Percentiles rank a stretch among this genome's conserved stretches.
Conservation (phyloP, 495 filamentous ascomycete species). For the Amphirosellinia nigrospora region DNA sequence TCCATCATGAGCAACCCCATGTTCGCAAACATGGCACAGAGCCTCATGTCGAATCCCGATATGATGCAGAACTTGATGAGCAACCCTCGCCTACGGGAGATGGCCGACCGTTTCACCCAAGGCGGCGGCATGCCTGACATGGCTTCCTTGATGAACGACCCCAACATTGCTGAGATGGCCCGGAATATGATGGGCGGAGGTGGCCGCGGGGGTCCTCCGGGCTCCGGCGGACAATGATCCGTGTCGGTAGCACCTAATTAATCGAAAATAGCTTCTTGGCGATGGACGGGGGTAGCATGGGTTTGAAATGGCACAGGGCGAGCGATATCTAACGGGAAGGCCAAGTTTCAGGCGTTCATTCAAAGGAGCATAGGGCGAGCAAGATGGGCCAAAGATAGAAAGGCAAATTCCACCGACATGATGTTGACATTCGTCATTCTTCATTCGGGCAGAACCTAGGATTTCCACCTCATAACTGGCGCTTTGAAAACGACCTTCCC, state of each 20-base stretch:
- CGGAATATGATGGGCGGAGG: slow-evolving; percentile 75
- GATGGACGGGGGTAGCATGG: not conserved
- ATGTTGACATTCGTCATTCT: slow-evolving; percentile 4
- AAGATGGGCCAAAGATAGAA: not conserved
- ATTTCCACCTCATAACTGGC: not conserved
- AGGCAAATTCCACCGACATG: not conserved
- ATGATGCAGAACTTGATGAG: slow-evolving; percentile 89
- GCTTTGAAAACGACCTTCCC: slow-evolving; percentile 3
- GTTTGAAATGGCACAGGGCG: not conserved
- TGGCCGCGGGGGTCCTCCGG: slow-evolving; percentile 46
- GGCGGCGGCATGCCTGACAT: slow-evolving; percentile 83
- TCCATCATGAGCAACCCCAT: slow-evolving; percentile 96
- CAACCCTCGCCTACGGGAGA: slow-evolving; percentile 85
- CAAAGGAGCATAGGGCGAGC: slow-evolving; percentile 13
- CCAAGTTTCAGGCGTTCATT: slow-evolving; percentile 16
- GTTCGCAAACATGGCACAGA: slow-evolving; percentile 95
- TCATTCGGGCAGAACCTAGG: not conserved
- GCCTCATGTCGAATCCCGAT: slow-evolving; percentile 93
- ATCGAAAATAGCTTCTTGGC: slow-evolving; percentile 1
- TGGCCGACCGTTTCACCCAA: slow-evolving; percentile 74
- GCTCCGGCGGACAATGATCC: slow-evolving; percentile 33
- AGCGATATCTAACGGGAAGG: not conserved
- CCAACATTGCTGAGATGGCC: slow-evolving; percentile 89
- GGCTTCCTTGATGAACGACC: slow-evolving; percentile 83
- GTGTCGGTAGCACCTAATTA: not conserved